Evolutionary conservation across 805 yeast genomes (phyloP), one percentile per base, ranked within the genome.

Genomic region (Starmerella bacillaris): DNA sequence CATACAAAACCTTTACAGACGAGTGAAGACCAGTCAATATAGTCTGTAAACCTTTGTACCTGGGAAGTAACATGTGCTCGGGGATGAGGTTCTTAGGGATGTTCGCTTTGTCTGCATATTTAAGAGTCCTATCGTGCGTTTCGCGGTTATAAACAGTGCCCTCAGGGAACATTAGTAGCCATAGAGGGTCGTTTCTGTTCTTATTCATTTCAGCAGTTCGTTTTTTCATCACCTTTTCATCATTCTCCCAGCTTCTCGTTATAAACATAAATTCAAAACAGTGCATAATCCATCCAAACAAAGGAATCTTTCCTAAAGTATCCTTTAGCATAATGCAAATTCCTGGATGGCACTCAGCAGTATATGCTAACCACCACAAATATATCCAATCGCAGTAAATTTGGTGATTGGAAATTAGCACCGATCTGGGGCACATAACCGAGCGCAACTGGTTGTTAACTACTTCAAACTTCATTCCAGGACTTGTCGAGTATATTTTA

Each of bases 361-460:
- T 65, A 52, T 79, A 77, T 0, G 78, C 61, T 16, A 78, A 40
- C 70, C 79, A 86, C 98, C 98, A 86, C 37, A 82, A 46, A 47
- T 70, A 83, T 8, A 78, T 64, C 98, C 98, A 86, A 53, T 86
- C 98, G 3, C 86, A 72, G 53, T 86, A 86, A 18, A 86, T 75
- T 57, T 84, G 95, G 55, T 86, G 96, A 51, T 86, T 86, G n/a
- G 89, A 70, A 24, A 84, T 74, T 31, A 76, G 53, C 2, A 86
- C 65, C 0, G 78, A 64, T 27, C 72, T 65, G 16, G 67, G 68
- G 5, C 61, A 53, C 30, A 74, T 47, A 9, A 45, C 38, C 17
- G 44, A 29, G 29, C 35, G 32, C 21, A 46, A 34, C 20, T 16
- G 21, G 33, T 46, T 43, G 22, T 37, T 18, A 18, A 27, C 31